These are phyloP conservation scores for Asterella californica DNA, from an alignment of 225 moss, liverwort and hornwort species.

Conservation along the genomic window DNA sequence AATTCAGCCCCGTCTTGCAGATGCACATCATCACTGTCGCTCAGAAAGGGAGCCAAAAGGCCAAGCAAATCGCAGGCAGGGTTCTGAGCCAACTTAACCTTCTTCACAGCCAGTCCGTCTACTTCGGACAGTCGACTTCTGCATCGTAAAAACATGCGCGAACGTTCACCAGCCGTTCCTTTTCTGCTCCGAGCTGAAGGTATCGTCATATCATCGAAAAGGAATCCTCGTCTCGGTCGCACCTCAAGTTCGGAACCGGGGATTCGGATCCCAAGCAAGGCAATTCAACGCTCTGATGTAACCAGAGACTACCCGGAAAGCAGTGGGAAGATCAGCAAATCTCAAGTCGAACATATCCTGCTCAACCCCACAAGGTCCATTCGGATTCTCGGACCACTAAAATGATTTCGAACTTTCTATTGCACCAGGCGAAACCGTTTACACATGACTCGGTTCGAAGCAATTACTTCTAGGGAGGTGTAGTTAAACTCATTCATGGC, in stretches of 20 bases:
- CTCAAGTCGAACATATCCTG: not conserved
- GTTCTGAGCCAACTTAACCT: slow-evolving; percentile 74
- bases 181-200: too few species aligned
- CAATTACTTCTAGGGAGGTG: not conserved
- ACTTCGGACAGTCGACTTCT: slow-evolving; percentile 20
- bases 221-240: not conserved
- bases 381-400: not conserved
- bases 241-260: not conserved
- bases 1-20: slow-evolving; percentile 57
- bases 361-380: not conserved
- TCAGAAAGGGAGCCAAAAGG: slow-evolving; percentile 50
- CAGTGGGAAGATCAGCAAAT: not conserved
- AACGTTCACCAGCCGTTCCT: not conserved
- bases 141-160: not conserved
- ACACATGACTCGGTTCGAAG: not conserved
- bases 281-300: not conserved
- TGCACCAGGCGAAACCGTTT: not conserved
- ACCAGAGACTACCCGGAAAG: not conserved
- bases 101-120: slow-evolving; percentile 52
- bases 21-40: slow-evolving; percentile 82
- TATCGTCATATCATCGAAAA: not conserved
- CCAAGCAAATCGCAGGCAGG: slow-evolving; percentile 63
- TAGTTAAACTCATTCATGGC: not conserved
- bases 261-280: not conserved
- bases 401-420: not conserved